These are phyloP conservation scores for Strombidium stylifer DNA, from an alignment of 73 alveolate genomes.

Conservation along the genomic window DNA sequence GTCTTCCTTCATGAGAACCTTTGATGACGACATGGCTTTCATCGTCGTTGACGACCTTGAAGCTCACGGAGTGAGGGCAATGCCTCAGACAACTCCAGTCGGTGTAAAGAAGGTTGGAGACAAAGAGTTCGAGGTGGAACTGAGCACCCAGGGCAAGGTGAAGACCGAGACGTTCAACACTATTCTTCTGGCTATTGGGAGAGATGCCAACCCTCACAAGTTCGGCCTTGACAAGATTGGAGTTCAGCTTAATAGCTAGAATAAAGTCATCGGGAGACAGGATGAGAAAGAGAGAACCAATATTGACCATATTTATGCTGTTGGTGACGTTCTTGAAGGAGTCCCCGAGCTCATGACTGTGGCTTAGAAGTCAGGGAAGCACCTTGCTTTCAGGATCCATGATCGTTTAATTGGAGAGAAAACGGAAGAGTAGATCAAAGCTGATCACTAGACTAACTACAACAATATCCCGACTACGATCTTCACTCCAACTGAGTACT, in stretches of 20 bases:
- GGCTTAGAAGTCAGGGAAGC: constrained; percentile 74
- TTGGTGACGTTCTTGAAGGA: constrained; percentile 72
- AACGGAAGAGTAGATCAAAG: too few relatives aligned
- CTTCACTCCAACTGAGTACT: constrained; percentile 98
- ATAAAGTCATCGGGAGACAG: constrained; percentile 13
- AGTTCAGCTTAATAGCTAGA: constrained; percentile 42
- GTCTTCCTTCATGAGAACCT: constrained; percentile 63
- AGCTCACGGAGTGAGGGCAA: constrained; percentile 61
- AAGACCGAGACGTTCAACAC: constrained; percentile 56
- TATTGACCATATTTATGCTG: constrained; percentile 66
- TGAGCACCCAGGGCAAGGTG: constrained; percentile 35
- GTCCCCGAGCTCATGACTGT: constrained; percentile 86
- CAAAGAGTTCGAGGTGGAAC: constrained; percentile 21
- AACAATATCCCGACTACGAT: constrained; percentile 97
- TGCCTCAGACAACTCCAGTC: constrained; percentile 32
- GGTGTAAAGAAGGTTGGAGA: constrained; percentile 26
- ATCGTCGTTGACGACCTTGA: constrained; percentile 53
- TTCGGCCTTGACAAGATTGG: constrained; percentile 52
- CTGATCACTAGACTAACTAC: constrained; percentile 97
- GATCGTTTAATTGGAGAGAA: constrained; percentile 77
- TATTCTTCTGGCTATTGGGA: constrained; percentile 78
- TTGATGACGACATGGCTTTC: constrained; percentile 75
- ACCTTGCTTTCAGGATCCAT: constrained; percentile 69
- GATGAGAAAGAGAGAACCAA: constrained; percentile 62
- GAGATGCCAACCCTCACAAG: constrained; percentile 69